Evolutionary conservation across 2,329 filamentous ascomycete genomes (phyloP).

Genomic region (Neoarthrinium moseri): DNA sequence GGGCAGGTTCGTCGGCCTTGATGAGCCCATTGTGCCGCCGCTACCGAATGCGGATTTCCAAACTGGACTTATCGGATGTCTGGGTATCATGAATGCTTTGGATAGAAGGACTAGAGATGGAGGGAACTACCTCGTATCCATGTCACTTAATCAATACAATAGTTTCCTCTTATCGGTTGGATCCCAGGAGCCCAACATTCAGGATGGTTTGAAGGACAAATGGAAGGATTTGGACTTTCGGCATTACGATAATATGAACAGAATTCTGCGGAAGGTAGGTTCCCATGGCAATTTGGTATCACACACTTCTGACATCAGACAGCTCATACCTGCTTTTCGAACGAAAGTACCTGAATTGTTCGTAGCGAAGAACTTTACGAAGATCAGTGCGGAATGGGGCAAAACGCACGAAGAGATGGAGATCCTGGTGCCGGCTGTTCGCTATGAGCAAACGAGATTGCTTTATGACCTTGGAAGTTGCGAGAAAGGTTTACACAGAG

Average conservation of each 20-base stretch:
- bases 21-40: constrained; percentile 26
- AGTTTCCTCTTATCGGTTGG: constrained; percentile 28
- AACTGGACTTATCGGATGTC: constrained; percentile 19
- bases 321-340: constrained; percentile 14
- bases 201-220: constrained; percentile 19
- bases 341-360: constrained; percentile 22
- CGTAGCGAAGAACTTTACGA: constrained; percentile 21
- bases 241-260: constrained; percentile 29
- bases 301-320: neutral
- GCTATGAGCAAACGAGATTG: constrained; percentile 25
- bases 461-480: constrained; percentile 26
- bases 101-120: constrained; percentile 2
- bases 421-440: constrained; percentile 26
- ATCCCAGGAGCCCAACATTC: constrained; percentile 20
- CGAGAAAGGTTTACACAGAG: constrained; percentile 22
- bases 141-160: constrained; percentile 28
- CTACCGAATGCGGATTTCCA: constrained; percentile 7
- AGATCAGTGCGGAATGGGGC: constrained; percentile 23
- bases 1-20: constrained; percentile 24
- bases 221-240: constrained; percentile 25
- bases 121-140: constrained; percentile 26
- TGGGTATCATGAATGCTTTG: constrained; percentile 25
- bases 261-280: constrained; percentile 27
- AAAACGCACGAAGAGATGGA: constrained; percentile 25
- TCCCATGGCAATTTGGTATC: neutral